A percentile compares a stretch with the other conserved stretches of the same genome.
These are phyloP conservation scores for Auxenochlorella protothecoides DNA, from an alignment of 139 green algal species.

Conservation along the genomic window DNA sequence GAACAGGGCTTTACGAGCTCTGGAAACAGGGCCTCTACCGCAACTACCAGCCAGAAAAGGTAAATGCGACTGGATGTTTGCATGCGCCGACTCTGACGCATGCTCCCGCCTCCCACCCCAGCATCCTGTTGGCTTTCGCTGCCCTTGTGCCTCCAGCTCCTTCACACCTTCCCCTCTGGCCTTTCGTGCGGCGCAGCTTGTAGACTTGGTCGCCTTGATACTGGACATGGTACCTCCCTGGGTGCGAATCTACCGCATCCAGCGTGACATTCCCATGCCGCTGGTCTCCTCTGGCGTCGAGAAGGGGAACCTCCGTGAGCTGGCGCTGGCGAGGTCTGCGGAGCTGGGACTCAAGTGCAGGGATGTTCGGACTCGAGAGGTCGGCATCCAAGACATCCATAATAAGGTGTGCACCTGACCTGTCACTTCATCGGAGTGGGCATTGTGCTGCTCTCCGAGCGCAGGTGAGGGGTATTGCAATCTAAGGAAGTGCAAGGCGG, in stretches of 20 bases:
- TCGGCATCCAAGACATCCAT: constrained; percentile 96
- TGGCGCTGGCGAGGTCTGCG: constrained; percentile 82
- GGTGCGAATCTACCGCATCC: constrained; percentile 88
- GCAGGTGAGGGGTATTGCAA: no score
- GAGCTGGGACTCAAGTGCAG: constrained; percentile 77
- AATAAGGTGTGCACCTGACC: constrained; percentile 32
- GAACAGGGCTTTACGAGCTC: constrained; percentile 95
- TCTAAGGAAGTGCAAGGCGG: no score
- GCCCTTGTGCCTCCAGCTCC: no score
- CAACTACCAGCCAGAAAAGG: constrained; percentile 78
- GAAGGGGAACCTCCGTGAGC: constrained; percentile 93
- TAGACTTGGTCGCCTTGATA: constrained; percentile 86
- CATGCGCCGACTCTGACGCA: no score
- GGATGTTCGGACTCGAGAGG: constrained; percentile 90
- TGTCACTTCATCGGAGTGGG: no score
- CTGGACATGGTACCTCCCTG: constrained; percentile 88
- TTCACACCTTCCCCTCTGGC: no score
- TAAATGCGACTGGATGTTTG: neutral
- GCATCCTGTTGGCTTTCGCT: no score
- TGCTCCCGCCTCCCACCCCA: no score
- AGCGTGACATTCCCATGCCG: constrained; percentile 97
- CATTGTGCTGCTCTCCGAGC: no score
- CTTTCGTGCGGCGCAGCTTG: constrained; percentile 32
- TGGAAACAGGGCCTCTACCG: constrained; percentile 91
- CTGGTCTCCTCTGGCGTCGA: constrained; percentile 88